Conservation (phyloP, 2,329 filamentous ascomycete genomes). For the Scortechinia acanthostroma region DNA sequence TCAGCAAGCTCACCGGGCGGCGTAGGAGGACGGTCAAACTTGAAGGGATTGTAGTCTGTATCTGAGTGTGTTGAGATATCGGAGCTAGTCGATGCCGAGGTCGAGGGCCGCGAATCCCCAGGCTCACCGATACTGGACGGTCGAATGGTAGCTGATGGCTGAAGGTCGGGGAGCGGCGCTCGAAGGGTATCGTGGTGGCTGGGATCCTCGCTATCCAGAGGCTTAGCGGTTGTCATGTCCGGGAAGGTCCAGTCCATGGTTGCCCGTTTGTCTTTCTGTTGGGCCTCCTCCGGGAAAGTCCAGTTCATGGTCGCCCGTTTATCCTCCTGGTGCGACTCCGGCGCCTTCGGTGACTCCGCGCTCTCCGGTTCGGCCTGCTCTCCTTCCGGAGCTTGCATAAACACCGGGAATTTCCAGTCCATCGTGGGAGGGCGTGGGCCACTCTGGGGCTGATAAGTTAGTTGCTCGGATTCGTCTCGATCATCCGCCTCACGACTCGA, state of each 20-base stretch:
- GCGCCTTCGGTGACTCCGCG: conserved; percentile 3
- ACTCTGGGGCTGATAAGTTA: conserved; percentile 18
- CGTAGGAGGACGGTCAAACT: conserved; percentile 22
- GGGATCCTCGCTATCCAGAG: conserved; percentile 12
- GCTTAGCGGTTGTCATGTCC: conserved; percentile 28
- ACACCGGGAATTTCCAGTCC: conserved; percentile 33
- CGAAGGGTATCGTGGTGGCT: background rate
- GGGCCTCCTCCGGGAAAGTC: conserved; percentile 22
- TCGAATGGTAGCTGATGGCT: background rate
- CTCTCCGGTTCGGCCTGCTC: conserved; percentile 3
- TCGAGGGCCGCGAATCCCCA: conserved; percentile 22
- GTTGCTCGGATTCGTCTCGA: conserved; percentile 19
- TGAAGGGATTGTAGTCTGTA: conserved; percentile 28
- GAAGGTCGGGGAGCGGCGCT: background rate
- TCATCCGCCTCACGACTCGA: conserved; percentile 1
- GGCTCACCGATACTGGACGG: background rate
- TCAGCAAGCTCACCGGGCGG: too few relatives aligned
- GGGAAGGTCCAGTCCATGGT: conserved; percentile 29
- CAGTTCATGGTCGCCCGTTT: conserved; percentile 19
- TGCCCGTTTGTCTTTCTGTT: conserved; percentile 13
- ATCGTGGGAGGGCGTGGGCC: conserved; percentile 32
- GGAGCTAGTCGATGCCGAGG: conserved; percentile 17
- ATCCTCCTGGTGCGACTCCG: conserved; percentile 5
- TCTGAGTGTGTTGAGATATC: conserved; percentile 10
- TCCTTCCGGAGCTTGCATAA: conserved; percentile 11